These are phyloP conservation scores for Trametes gibbosa DNA, from an alignment of 768 basidiomycete species.

Conservation along the genomic window DNA sequence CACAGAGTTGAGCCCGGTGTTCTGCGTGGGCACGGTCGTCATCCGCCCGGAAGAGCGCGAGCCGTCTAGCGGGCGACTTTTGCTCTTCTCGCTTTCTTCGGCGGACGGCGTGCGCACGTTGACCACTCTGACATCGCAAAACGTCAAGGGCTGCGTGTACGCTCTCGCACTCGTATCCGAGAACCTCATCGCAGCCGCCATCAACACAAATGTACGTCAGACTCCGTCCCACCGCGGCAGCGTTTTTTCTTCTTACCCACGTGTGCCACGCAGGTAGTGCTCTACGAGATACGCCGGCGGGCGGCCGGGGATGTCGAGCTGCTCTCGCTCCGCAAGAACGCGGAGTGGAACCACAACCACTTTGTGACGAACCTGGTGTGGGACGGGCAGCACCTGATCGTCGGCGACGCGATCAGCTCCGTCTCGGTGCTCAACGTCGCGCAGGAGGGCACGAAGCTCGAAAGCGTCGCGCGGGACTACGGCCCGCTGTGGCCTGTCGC, in stretches of 20 bases:
- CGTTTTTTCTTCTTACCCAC: not conserved
- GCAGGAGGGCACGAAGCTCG: constrained; percentile 37
- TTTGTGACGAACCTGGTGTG: constrained; percentile 65
- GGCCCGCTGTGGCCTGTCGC: constrained; percentile 71
- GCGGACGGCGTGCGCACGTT: constrained; percentile 19
- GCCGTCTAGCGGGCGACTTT: constrained; percentile 53
- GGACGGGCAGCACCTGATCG: constrained; percentile 52
- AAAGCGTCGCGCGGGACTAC: constrained; percentile 64
- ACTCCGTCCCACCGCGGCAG: not conserved
- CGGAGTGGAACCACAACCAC: constrained; percentile 83
- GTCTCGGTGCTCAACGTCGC: constrained; percentile 63
- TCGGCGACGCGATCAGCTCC: constrained; percentile 82
- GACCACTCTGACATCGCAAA: constrained; percentile 38
- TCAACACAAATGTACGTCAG: constrained; percentile 70
- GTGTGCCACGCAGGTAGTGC: constrained; percentile 20
- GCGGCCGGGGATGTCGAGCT: constrained; percentile 36
- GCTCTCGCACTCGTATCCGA: constrained; percentile 45
- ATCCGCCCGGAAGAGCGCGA: constrained; percentile 29
- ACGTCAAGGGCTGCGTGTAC: constrained; percentile 68
- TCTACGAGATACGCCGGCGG: constrained; percentile 43
- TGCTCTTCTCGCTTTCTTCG: constrained; percentile 48
- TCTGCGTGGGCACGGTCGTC: constrained; percentile 41
- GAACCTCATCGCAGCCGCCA: constrained; percentile 59
- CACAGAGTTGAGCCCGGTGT: constrained; percentile 7
- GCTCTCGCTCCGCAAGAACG: constrained; percentile 38